Base-by-base conservation (phyloP, 176 grass and related monocot genomes). In the Ampelocalamus luodianensis region DNA sequence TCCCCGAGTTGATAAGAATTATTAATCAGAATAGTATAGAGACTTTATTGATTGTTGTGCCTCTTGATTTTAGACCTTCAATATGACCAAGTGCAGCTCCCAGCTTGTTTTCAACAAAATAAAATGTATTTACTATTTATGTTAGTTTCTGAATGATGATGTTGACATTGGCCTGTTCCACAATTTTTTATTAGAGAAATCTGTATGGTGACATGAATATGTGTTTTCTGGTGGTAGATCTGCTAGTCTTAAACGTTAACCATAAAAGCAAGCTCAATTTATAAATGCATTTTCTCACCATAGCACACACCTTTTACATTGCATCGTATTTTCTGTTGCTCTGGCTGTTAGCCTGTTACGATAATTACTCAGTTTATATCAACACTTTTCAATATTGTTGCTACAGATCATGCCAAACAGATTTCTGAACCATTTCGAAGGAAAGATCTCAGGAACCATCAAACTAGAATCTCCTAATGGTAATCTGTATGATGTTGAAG, bases 391-490 rank as follows among this genome's bases (percentile, higher is more conserved):
- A 9, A 18, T 23, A 5, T 3, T 83, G 32, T 56, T 55, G 40
- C 24, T 56, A 34, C 72, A 95, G 93, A 61, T 78, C 32, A 20
- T 92, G 23, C 93, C 88, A 16, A 75, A 85, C 26, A 68, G 65
- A 60, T 92, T 92, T 83, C 11, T 76, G 16, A 86, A 71, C 10
- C 50, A 73, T 72, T 90, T 88, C 7, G 44, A 34, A 15, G 79
- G 82, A 26, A 58, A 86, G 5, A 67, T 90, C 17, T 65, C 55
- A 0, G 63, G 79, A 64, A 58, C 23, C 15, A 71, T 95, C 24
- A 73, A 86, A 46, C 46, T 95, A 11, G 65, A 86, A 44, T 74
- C 75, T 7, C 88, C 85, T 55, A 72, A 56, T 42, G 74, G 90
- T 49, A 29, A 14, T n/a, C 3, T 65, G 38, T 92, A 87, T 71